Evolutionary conservation across 495 filamentous ascomycete genomes (phyloP), one percentile per base, ranked within the genome.

Genomic region (Amphirosellinia nigrospora): DNA sequence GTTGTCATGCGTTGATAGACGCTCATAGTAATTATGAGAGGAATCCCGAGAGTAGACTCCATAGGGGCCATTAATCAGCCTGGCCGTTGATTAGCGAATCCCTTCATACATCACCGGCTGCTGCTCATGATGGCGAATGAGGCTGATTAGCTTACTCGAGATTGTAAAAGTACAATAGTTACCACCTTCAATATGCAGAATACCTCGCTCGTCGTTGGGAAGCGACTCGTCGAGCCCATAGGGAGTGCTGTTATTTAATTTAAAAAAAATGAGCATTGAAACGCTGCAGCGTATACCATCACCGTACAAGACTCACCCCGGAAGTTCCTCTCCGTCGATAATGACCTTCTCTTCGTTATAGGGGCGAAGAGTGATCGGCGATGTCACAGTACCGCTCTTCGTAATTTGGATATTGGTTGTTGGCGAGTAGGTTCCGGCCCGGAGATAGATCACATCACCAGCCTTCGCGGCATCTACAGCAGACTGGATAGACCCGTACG

Each of bases 1-100:
- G 62, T 78, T 78, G 41, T 78, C 76, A 34, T 73, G 72, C 8
- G 76, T 78, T 23, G 72, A 72, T 39, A 78, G 52, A 23, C 68
- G 56, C 69, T 78, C 75, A 34, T 70, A 78, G 64, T 72, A 69
- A 55, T 75, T 77, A 66, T 77, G 70, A 26, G 70, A 73, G 23
- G 55, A 53, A 45, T 73, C 73, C 1, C 63, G 59, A 36, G 58
- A 52, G 45, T 78, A 77, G 30, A 78, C 48, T 11, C 76, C 76
- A 46, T 78, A 78, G 10, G 76, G 75, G 19, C 76, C 76, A 34
- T 78, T 64, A 52, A 72, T 74, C n/a, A 74, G 28, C 48, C 68
- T 70, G 21, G 7, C 30, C 9, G 15, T 32, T 8, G 30, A 28
- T 61, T 4, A 60, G 26, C 5, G 16, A 23, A 19, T 67, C 16